These are phyloP conservation scores for Zhuliangozyma parablackwelliae DNA, from an alignment of 1,139 yeast genomes.

Conservation along the genomic window DNA sequence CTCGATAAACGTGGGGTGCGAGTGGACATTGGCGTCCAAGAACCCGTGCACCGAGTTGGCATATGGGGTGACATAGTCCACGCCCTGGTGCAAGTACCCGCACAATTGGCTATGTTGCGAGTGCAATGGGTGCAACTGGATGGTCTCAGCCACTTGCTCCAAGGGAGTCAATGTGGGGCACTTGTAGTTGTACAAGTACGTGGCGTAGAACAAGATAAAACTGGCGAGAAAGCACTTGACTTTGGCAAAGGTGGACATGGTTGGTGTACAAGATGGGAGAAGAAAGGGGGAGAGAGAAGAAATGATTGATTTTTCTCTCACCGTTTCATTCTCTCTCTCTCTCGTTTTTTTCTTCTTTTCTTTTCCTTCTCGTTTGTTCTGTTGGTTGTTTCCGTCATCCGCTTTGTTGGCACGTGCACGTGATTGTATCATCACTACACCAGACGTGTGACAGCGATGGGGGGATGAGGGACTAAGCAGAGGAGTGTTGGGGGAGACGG, in stretches of 20 bases:
- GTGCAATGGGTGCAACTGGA: constrained; percentile 38
- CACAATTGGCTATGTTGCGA: constrained; percentile 25
- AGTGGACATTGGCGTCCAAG: constrained; percentile 34
- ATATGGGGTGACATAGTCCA: constrained; percentile 30
- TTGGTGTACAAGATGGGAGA: neutral
- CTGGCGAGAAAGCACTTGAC: constrained; percentile 26
- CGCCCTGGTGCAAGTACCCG: constrained; percentile 29
- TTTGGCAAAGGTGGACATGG: constrained; percentile 11
- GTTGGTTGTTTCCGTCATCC: neutral
- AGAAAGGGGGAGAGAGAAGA: too few species aligned
- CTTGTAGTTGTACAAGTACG: constrained; percentile 39
- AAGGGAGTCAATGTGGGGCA: constrained; percentile 34
- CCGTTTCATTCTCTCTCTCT: neutral
- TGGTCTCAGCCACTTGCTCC: constrained; percentile 22
- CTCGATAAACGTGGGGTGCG: constrained; percentile 32
- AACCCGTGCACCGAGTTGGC: constrained; percentile 21
- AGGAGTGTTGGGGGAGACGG: too few species aligned
- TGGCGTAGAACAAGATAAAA: constrained; percentile 29
- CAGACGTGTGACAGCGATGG: too few species aligned
- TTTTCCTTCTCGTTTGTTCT: neutral
- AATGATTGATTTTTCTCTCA: too few species aligned
- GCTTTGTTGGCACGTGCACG: neutral
- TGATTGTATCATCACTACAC: too few species aligned
- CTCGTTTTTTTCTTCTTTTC: too few species aligned
- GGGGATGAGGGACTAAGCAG: too few species aligned